These are phyloP conservation scores for Xylaria sp. DNA, from an alignment of 2,329 filamentous ascomycete genomes.

Conservation along the genomic window DNA sequence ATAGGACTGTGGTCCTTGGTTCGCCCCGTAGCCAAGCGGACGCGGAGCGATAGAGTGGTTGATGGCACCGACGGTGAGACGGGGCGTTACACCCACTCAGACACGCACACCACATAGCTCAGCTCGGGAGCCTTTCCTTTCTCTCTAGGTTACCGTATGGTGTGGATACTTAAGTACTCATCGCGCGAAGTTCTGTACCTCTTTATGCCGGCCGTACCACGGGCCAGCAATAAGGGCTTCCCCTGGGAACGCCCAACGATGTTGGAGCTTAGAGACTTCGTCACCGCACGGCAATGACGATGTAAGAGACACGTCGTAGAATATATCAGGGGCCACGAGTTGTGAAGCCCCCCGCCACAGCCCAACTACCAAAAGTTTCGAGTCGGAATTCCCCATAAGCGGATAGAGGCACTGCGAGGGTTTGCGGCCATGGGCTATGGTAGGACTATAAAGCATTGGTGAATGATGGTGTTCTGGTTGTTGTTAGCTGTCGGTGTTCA, in stretches of 20 bases:
- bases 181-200: background rate
- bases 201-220: conserved; percentile 2
- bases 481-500: background rate
- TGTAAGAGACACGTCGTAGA: conserved; percentile 22
- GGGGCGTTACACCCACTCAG: conserved; percentile 1
- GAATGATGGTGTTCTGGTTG: background rate
- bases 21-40: conserved; percentile 11
- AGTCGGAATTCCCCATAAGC: background rate
- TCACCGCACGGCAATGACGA: conserved; percentile 2
- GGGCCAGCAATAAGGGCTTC: background rate
- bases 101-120: background rate
- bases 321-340: conserved; percentile 26
- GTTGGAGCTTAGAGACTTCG: background rate
- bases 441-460: background rate
- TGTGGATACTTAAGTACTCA: background rate
- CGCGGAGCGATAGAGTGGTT: conserved; percentile 12
- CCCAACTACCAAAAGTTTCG: background rate
- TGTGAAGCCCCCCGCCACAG: conserved; percentile 12
- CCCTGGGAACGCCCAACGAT: conserved; percentile 1
- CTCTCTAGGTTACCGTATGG: background rate
- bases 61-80: conserved; percentile 21
- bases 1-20: conserved; percentile 20
- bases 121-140: background rate
- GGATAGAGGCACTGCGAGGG: background rate
- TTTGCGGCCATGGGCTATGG: background rate